Percentiles rank a stretch among this genome's conserved stretches.
Evolutionary conservation across 2,329 filamentous ascomycete species (phyloP).

Genomic region (Aspergillus pseudoglaucus): DNA sequence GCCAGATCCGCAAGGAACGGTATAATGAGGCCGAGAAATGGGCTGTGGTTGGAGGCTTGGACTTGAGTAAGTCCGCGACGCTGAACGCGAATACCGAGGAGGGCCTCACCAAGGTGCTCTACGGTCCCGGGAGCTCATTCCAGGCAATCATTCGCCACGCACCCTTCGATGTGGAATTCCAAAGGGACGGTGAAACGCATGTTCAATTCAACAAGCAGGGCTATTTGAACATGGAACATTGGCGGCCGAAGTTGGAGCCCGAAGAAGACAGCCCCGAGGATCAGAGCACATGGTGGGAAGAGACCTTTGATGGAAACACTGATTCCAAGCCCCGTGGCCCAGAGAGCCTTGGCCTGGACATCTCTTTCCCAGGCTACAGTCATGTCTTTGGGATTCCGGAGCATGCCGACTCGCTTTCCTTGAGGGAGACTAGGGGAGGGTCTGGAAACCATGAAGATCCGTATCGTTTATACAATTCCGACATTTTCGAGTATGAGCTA

Average conservation of each 20-base stretch:
- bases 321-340: slow-evolving; percentile 93
- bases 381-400: slow-evolving; percentile 93
- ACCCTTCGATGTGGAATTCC: slow-evolving; percentile 82
- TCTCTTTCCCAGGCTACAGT: slow-evolving; percentile 83
- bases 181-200: slow-evolving; percentile 72
- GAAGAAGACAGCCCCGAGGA: slow-evolving; percentile 46
- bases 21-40: slow-evolving; percentile 89
- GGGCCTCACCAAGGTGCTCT: slow-evolving; percentile 66
- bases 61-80: slow-evolving; percentile 64
- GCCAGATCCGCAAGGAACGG: slow-evolving; percentile 78
- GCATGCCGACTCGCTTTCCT: slow-evolving; percentile 78
- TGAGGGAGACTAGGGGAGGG: slow-evolving; percentile 81
- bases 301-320: slow-evolving; percentile 89
- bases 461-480: slow-evolving; percentile 90
- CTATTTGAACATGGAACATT: slow-evolving; percentile 88
- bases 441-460: slow-evolving; percentile 80
- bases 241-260: slow-evolving; percentile 76
- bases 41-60: slow-evolving; percentile 75
- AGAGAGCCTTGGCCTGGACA: slow-evolving; percentile 84
- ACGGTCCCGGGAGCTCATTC: slow-evolving; percentile 68
- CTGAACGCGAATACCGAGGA: slow-evolving; percentile 59
- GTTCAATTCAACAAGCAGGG: slow-evolving; percentile 88
- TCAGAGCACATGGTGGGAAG: slow-evolving; percentile 96
- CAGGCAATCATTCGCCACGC: slow-evolving; percentile 77
- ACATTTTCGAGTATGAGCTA: slow-evolving; percentile 96